Evolutionary conservation across 1,139 yeast species (phyloP), one percentile per base, ranked within the genome.

Genomic region (Candida glucosophila): DNA sequence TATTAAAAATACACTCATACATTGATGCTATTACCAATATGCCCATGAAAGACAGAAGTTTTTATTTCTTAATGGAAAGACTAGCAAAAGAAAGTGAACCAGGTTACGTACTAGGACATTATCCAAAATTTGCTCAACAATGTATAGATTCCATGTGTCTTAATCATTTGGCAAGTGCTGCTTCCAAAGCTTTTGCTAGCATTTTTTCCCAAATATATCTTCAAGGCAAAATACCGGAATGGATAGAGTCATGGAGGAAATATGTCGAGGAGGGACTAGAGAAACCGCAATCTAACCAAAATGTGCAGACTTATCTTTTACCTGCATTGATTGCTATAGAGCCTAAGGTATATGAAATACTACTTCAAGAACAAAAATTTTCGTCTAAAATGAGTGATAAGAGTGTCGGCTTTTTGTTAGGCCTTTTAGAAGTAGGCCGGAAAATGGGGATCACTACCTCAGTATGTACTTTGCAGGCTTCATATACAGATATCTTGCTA

Each of bases 351-450:
- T 43, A 47, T 21, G 18, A 19, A 6, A 35, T 15, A 58, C 68
- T 8, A 64, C 67, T 39, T 42, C 44, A 15, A 25, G 39, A 6
- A 12, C 17, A 14, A 10, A n/a, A 14, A 15, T 4, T 12, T 11
- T 5, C 14, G 9, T 19, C 16, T 11, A 12, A 12, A 12, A 11
- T 10, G 5, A 22, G 12, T 5, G n/a, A 17, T n/a, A 36, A 49
- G 7, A 56, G 64, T 13, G 49, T 65, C 3, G 51, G 62, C 4
- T 42, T 68, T 1, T 51, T 73, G 22, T 54, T 80, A 2, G 73
- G 78, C 2, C 56, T 78, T 27, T 49, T 81, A 25, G 73, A 69
- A 40, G 66, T 77, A 26, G 92, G 85, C 0, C 80, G 77, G 40
- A 74, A 72, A 22, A 43, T 76, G 11, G 68, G 67, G 2, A 60